These are phyloP conservation scores for Ceriops tagal DNA, from an alignment of 345 rosid genomes.

Conservation along the genomic window DNA sequence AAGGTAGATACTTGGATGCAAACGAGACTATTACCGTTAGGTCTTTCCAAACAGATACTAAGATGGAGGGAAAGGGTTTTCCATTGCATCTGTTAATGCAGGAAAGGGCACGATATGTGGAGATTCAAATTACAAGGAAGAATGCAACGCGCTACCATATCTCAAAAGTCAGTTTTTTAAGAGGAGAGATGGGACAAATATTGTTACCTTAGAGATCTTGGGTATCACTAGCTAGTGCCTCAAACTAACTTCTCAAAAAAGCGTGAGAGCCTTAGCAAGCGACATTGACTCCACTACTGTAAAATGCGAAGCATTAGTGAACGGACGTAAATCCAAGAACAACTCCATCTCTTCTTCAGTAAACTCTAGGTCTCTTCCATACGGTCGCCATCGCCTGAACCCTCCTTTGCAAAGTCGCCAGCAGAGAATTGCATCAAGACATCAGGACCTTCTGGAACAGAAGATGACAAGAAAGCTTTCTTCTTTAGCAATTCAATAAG, in stretches of 20 bases:
- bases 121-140: no score
- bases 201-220: conserved; percentile 59
- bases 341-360: conserved; percentile 80
- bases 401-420: conserved; percentile 71
- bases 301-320: conserved; percentile 85
- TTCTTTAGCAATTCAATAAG: conserved; percentile 67
- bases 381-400: conserved; percentile 51
- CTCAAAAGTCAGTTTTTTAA: not conserved
- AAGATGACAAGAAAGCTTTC: conserved; percentile 52
- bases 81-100: no score
- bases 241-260: conserved; percentile 82
- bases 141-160: not conserved
- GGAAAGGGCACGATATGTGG: no score
- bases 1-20: no score
- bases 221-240: conserved; percentile 87
- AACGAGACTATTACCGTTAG: not conserved
- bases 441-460: conserved; percentile 32
- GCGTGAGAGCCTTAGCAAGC: conserved; percentile 74
- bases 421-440: conserved; percentile 47
- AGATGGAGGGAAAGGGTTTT: no score
- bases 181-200: conserved; percentile 15
- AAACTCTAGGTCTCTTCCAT: conserved; percentile 62
- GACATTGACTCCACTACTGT: conserved; percentile 97
- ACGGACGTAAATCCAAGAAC: conserved; percentile 83
- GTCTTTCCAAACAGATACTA: not conserved